phyloP scores from a whole-genome alignment of 257 asterid species.

The Solanum ossicruentum region DNA sequence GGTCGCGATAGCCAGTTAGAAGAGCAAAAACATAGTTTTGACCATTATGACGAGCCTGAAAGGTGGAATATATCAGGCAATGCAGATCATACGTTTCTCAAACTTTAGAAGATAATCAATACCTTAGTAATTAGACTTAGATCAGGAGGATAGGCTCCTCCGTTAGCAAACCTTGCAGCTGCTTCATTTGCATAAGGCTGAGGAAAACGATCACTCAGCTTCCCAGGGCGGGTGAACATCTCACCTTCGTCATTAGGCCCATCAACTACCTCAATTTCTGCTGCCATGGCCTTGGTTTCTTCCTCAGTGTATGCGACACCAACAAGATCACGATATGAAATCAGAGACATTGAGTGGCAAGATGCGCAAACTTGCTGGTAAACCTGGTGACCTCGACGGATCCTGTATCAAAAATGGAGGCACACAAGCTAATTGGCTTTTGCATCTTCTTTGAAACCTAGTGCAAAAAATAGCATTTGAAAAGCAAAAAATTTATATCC shows the following conservation, averaged over 20 bases:
- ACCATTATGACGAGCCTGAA: conserved; percentile 68
- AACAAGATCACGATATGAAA: conserved; percentile 70
- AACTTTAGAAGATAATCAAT: neutral
- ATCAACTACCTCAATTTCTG: conserved; percentile 73
- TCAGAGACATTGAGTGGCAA: conserved; percentile 74
- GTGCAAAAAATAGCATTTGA: neutral
- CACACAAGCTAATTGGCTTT: neutral
- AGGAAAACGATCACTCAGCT: conserved; percentile 67
- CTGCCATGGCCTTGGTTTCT: conserved; percentile 80
- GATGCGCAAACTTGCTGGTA: conserved; percentile 76
- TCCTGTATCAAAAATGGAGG: conserved; percentile 21
- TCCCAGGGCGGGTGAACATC: conserved; percentile 74
- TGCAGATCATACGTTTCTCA: neutral
- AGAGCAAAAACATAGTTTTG: conserved; percentile 65
- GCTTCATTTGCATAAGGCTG: conserved; percentile 68
- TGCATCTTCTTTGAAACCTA: neutral
- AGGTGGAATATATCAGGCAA: neutral
- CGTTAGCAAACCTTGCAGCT: conserved; percentile 80
- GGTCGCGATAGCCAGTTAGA: conserved; percentile 71
- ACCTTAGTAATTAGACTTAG: conserved; percentile 75
- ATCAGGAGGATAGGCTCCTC: conserved; percentile 88
- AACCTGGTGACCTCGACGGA: conserved; percentile 72
- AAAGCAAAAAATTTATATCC: neutral
- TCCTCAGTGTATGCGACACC: conserved; percentile 85
- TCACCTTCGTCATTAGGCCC: conserved; percentile 86